phyloP scores from a whole-genome alignment of 768 basidiomycete species.

The Hypsizygus marmoreus region DNA sequence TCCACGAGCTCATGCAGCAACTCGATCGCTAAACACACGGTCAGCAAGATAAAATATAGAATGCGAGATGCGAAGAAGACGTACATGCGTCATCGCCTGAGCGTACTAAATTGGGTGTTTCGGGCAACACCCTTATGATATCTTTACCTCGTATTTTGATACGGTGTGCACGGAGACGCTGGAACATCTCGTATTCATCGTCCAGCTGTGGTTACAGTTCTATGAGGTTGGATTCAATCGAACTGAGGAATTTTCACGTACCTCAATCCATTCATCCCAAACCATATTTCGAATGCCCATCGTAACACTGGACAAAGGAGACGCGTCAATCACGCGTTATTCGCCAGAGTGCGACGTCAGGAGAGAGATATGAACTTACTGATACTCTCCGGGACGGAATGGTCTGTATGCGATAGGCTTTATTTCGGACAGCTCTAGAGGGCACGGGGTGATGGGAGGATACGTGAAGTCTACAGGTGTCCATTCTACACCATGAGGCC shows the following conservation, averaged over 20 bases:
- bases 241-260: constrained; percentile 23
- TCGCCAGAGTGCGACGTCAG: background rate
- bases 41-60: background rate
- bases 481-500: constrained; percentile 59
- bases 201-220: constrained; percentile 48
- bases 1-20: constrained; percentile 69
- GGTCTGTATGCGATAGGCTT: constrained; percentile 67
- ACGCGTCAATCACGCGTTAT: background rate
- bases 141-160: constrained; percentile 51
- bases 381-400: constrained; percentile 62
- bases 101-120: constrained; percentile 41
- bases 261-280: constrained; percentile 77
- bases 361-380: constrained; percentile 42
- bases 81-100: constrained; percentile 42
- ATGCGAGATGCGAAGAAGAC: constrained; percentile 3
- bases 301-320: constrained; percentile 14
- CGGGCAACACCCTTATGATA: constrained; percentile 50
- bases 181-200: constrained; percentile 52
- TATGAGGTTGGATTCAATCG: background rate
- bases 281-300: constrained; percentile 45
- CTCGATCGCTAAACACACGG: constrained; percentile 51
- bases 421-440: constrained; percentile 40
- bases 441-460: constrained; percentile 47
- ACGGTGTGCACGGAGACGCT: constrained; percentile 59
- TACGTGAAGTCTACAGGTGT: constrained; percentile 50